Base-by-base conservation (phyloP, 176 grass and related monocot genomes). In the Ensete glaucum region DNA sequence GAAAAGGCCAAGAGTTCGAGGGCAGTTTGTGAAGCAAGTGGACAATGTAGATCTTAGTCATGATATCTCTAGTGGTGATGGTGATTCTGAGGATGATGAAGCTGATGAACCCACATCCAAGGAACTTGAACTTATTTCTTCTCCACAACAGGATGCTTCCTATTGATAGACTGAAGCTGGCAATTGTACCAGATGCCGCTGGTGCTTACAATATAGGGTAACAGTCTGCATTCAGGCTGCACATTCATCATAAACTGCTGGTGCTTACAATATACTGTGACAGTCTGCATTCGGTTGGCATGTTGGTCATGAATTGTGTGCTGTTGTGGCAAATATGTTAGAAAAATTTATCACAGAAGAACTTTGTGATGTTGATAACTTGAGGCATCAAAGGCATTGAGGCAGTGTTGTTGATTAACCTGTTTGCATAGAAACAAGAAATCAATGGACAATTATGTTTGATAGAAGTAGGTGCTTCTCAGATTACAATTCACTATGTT, bases 1-100 rank as follows among this genome's bases (percentile, higher is more conserved):
- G 75, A 91, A 82, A 2, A 94, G 95, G 84, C 95, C 78, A 4
- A 91, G 90, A 67, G 82, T 98, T 29, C 81, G 88, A 73, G 95
- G 95, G 17, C 95, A 98, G n/a, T 98, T 98, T 78, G 95, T 93
- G 64, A 89, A 91, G 64, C 88, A 91, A 49, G 52, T 77, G 73
- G 77, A 78, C 75, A 87, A 84, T 74, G 65, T 76, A 9, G 91
- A 89, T 81, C 74, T 89, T 78, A 70, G 64, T 49, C 69, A 52
- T 16, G 25, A 56, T 22, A 59, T 58, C 13, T 87, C 78, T 7
- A 93, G 74, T 83, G 81, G 81, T 76, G 82, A 82, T 85, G 85
- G 88, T 87, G 74, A 87, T 50, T 89, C 88, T 85, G 90, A 98
- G n/a, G 84, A 81, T 1, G 80, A 98, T 29, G 86, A 91, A 72